A percentile compares a stretch with the other conserved stretches of the same genome.
phyloP scores from a whole-genome alignment of 306 rosid species.

The Sicyos edulis region DNA sequence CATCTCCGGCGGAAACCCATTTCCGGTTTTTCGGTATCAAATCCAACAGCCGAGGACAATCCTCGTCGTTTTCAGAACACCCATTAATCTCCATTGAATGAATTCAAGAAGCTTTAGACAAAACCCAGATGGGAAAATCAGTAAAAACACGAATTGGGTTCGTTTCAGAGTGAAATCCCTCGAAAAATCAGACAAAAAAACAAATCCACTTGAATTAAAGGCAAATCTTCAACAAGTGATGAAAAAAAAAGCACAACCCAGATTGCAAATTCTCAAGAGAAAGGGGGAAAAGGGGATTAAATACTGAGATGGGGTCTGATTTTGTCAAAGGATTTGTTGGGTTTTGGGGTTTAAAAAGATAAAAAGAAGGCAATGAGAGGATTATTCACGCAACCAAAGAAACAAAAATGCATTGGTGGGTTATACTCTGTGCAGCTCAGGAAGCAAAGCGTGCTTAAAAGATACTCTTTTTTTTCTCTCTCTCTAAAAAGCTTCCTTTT shows the following conservation, averaged over 20 bases:
- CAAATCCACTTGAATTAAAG: too few relatives aligned
- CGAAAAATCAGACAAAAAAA: not conserved
- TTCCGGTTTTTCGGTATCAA: constrained; percentile 53
- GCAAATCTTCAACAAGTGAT: not conserved
- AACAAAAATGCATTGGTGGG: constrained; percentile 19
- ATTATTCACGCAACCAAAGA: constrained; percentile 49
- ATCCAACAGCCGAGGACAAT: constrained; percentile 55
- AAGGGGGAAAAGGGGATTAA: not conserved
- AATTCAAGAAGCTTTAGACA: not conserved
- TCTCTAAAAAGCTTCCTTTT: not conserved
- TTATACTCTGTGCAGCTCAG: constrained; percentile 29
- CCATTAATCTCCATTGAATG: constrained; percentile 38
- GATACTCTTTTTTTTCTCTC: constrained; percentile 20
- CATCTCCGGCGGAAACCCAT: constrained; percentile 40
- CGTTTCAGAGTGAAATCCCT: not conserved
- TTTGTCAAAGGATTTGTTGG: too few relatives aligned
- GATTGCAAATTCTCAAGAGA: not conserved
- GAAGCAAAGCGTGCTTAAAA: constrained; percentile 51
- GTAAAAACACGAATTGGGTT: not conserved
- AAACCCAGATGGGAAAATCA: constrained; percentile 16
- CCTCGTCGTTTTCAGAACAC: constrained; percentile 47
- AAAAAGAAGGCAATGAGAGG: constrained; percentile 29
- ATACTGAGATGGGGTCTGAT: too few relatives aligned
- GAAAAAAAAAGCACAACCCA: not conserved
- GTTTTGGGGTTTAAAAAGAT: too few relatives aligned